A percentile compares a stretch with the other conserved stretches of the same genome.
Conservation (phyloP, 768 basidiomycete species). For the Boletus bicolor region DNA sequence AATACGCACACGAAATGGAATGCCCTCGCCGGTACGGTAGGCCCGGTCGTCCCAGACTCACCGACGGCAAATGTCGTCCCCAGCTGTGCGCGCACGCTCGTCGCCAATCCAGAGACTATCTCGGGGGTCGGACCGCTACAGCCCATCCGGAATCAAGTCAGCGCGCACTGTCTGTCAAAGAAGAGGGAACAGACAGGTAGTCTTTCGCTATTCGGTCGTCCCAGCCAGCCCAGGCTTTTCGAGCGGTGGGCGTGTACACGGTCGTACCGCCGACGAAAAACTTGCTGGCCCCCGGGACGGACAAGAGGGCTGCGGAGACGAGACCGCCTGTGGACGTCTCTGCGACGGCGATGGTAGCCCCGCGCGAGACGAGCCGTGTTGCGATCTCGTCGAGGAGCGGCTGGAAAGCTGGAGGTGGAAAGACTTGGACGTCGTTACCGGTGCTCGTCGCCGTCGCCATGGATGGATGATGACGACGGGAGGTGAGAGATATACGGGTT, state of each 20-base stretch:
- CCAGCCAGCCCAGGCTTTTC: not conserved
- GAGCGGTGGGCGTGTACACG: not conserved
- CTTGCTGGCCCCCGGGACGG: not conserved
- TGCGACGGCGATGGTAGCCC: not conserved
- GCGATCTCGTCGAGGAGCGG: not conserved
- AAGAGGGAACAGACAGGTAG: not conserved
- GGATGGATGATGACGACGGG: not conserved
- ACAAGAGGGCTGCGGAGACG: not conserved
- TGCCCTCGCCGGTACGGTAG: not conserved
- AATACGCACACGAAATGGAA: not conserved
- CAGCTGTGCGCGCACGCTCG: not conserved
- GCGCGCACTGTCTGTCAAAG: not conserved
- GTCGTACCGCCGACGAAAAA: not conserved
- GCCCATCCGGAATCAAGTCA: not conserved
- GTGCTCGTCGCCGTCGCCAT: not conserved
- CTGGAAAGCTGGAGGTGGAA: not conserved
- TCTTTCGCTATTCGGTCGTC: not conserved
- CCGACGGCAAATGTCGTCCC: not conserved
- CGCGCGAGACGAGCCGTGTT: not conserved
- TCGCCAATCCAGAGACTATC: not conserved
- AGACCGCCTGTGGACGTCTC: not conserved
- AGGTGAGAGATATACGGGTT: not conserved
- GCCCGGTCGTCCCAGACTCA: not conserved
- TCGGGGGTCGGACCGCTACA: not conserved
- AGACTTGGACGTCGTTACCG: not conserved